Percentiles rank a stretch among this genome's conserved stretches.
These are phyloP conservation scores for Circinella umbellata DNA, from an alignment of 371 early-diverging fungal species.

Conservation along the genomic window DNA sequence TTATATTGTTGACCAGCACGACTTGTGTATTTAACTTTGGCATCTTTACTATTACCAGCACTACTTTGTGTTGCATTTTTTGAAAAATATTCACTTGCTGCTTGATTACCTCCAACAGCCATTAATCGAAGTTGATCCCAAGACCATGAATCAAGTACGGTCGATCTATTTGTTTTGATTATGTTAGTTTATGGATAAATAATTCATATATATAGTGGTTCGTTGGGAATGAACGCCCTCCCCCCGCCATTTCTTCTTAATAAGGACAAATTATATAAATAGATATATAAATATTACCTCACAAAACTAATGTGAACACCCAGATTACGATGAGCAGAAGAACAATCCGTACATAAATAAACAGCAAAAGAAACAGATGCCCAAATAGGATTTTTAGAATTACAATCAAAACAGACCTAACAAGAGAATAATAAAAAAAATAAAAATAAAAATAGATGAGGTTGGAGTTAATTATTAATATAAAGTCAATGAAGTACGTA, in stretches of 20 bases:
- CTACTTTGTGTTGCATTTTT: conserved; percentile 55
- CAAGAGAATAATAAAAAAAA: background rate
- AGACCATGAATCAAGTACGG: conserved; percentile 89
- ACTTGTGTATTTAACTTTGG: conserved; percentile 84
- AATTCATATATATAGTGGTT: no score
- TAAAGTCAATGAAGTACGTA: no score
- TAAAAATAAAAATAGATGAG: background rate
- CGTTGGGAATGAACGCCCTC: no score
- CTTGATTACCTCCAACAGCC: conserved; percentile 89
- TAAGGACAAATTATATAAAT: no score
- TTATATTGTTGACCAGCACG: conserved; percentile 84
- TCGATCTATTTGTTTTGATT: conserved; percentile 62
- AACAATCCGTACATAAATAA: conserved; percentile 98
- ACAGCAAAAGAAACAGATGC: conserved; percentile 95
- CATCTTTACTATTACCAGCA: conserved; percentile 64
- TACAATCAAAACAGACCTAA: conserved; percentile 97
- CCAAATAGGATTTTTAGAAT: conserved; percentile 97
- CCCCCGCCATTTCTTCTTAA: no score
- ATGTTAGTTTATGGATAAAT: no score
- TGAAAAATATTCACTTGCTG: conserved; percentile 82
- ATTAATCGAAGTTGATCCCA: conserved; percentile 94
- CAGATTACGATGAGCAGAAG: conserved; percentile 92
- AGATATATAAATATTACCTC: conserved; percentile 52
- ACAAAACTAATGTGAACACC: conserved; percentile 98
- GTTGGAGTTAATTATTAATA: no score